Conservation (phyloP, 139 green algal genomes). For the Asterochloris sp. region DNA sequence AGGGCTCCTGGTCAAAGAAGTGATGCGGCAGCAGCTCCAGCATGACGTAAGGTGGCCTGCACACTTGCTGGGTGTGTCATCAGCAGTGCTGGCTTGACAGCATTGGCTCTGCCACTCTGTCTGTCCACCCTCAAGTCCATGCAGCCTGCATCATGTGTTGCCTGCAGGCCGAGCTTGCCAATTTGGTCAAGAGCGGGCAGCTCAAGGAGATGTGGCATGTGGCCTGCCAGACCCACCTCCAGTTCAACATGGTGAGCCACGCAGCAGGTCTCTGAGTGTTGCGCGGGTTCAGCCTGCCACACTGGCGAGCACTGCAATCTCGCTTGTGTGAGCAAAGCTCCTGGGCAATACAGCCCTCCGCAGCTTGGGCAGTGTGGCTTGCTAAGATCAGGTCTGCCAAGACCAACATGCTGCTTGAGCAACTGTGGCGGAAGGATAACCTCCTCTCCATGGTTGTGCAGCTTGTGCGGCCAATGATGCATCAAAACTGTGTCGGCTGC, state of each 20-base stretch:
- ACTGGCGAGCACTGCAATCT: background rate
- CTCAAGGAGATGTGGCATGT: conserved; percentile 58
- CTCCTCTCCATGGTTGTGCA: background rate
- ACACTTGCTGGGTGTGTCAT: too few species aligned
- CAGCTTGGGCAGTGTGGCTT: too few species aligned
- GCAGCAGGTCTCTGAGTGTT: background rate
- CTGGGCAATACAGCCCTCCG: too few species aligned
- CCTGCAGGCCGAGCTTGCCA: conserved; percentile 71
- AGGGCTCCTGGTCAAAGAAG: background rate
- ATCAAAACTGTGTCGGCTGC: background rate
- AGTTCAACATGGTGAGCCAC: conserved; percentile 80
- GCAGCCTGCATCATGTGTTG: conserved; percentile 1
- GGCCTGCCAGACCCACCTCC: conserved; percentile 77
- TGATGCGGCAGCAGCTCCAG: background rate
- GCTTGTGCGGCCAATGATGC: background rate
- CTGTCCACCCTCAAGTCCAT: background rate
- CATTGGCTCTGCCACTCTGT: background rate
- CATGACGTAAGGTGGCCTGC: too few species aligned
- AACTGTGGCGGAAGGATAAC: background rate
- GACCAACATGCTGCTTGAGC: background rate
- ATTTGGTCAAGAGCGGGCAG: conserved; percentile 76
- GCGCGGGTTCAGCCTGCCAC: background rate
- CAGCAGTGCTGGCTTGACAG: too few species aligned
- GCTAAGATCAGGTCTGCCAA: too few species aligned
- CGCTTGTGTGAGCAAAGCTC: background rate